Percentiles rank a stretch among this genome's conserved stretches.
Evolutionary conservation across 2,329 filamentous ascomycete genomes (phyloP).

Genomic region (Cytospora schulzeri): DNA sequence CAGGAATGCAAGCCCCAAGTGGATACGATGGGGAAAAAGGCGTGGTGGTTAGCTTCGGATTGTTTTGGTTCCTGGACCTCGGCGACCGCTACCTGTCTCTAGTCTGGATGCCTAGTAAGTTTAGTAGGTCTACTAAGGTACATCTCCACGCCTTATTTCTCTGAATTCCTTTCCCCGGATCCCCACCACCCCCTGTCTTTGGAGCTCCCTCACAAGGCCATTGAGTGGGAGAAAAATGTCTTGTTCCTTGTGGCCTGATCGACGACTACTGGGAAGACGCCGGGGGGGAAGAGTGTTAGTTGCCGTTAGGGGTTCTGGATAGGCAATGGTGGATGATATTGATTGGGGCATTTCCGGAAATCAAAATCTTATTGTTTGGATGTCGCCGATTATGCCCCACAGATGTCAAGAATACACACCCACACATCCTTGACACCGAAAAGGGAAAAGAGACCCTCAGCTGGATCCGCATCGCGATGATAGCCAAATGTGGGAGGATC

Average conservation of each 20-base stretch:
- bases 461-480: constrained; percentile 12
- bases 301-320: background rate
- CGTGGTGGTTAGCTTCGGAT: background rate
- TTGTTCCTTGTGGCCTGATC: background rate
- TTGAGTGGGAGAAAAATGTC: background rate
- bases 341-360: background rate
- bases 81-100: background rate
- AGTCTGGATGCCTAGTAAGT: background rate
- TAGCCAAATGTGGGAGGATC: background rate
- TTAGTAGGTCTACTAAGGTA: background rate
- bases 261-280: background rate
- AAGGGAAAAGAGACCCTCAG: constrained; percentile 12
- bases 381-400: background rate
- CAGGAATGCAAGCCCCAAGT: background rate
- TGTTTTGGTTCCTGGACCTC: background rate
- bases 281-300: background rate
- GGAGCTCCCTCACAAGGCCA: background rate
- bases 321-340: background rate
- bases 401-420: constrained; percentile 16
- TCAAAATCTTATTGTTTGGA: background rate
- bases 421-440: too few species aligned
- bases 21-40: background rate
- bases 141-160: background rate
- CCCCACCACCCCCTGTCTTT: too few species aligned
- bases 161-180: background rate